Percentiles rank a stretch among this genome's conserved stretches.
Evolutionary conservation across 2,329 filamentous ascomycete genomes (phyloP).

Genomic region (Fusarium citri): DNA sequence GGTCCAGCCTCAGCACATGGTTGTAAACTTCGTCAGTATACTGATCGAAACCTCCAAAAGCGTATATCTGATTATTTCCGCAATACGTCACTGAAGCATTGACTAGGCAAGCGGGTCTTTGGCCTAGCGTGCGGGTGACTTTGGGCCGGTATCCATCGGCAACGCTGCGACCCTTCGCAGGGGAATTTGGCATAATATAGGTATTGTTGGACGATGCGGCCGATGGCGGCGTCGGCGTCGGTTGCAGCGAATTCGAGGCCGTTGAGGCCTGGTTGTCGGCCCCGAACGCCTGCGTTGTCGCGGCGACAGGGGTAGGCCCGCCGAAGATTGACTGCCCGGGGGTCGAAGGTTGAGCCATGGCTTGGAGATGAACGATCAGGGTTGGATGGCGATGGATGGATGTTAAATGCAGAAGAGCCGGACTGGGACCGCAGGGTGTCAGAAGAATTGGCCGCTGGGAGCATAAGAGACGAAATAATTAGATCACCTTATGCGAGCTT

Average conservation of each 20-base stretch:
- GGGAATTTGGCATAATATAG: constrained; percentile 91
- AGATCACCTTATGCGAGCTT: too few relatives aligned
- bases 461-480: too few relatives aligned
- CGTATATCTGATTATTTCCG: constrained; percentile 96
- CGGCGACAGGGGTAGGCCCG: constrained; percentile 49
- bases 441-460: too few relatives aligned
- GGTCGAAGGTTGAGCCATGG: constrained; percentile 60
- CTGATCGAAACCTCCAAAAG: constrained; percentile 98
- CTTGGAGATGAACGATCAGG: constrained; percentile 35
- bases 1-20: constrained; percentile 89
- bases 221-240: constrained; percentile 41
- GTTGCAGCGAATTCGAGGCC: constrained; percentile 43
- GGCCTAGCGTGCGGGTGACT: constrained; percentile 81
- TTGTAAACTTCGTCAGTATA: constrained; percentile 99
- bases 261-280: constrained; percentile 46
- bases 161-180: constrained; percentile 72
- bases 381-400: too few relatives aligned
- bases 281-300: constrained; percentile 40
- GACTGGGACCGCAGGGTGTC: too few relatives aligned
- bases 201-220: constrained; percentile 72
- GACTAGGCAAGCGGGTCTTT: constrained; percentile 91
- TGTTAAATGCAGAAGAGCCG: constrained; percentile 37
- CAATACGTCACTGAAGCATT: constrained; percentile 99
- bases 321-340: constrained; percentile 64
- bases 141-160: constrained; percentile 85